These are phyloP conservation scores for Magnaporthiopsis incrustans DNA, from an alignment of 2,329 filamentous ascomycete genomes.

Conservation along the genomic window DNA sequence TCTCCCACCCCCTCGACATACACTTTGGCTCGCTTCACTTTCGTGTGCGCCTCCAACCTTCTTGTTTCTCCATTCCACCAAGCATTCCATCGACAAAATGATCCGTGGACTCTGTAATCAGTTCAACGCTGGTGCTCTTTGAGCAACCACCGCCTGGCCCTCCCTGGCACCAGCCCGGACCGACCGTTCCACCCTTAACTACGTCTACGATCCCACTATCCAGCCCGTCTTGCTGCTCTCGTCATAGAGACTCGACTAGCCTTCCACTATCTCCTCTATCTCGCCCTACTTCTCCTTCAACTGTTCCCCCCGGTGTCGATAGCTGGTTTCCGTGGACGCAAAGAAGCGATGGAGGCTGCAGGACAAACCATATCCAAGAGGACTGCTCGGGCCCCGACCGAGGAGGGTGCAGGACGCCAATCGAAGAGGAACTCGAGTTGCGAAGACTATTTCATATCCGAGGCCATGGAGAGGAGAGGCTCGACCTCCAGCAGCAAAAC, in stretches of 20 bases:
- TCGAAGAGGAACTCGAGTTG: slow-evolving; percentile 5
- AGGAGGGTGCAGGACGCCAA: slow-evolving; percentile 11
- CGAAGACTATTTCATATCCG: slow-evolving; percentile 2
- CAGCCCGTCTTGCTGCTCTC: not conserved
- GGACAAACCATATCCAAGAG: slow-evolving; percentile 14
- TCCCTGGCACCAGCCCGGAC: not conserved
- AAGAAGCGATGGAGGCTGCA: slow-evolving; percentile 7
- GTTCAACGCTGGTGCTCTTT: slow-evolving; percentile 6
- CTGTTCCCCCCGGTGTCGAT: not conserved
- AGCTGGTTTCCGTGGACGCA: not conserved
- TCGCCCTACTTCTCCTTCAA: not conserved
- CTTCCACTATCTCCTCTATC: not conserved
- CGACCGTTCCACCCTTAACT: not conserved
- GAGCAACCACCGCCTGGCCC: not conserved
- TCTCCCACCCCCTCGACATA: not conserved
- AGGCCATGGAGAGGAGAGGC: not conserved
- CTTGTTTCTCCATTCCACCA: not conserved
- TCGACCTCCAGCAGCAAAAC: slow-evolving; percentile 5
- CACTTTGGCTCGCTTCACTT: not conserved
- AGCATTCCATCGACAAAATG: slow-evolving; percentile 3
- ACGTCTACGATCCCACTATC: not conserved
- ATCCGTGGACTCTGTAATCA: slow-evolving; percentile 1
- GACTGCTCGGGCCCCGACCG: slow-evolving; percentile 12
- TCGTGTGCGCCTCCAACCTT: not conserved
- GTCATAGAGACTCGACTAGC: not conserved